Evolutionary conservation across 768 basidiomycete species (phyloP).

Genomic region (Boletales sp.): DNA sequence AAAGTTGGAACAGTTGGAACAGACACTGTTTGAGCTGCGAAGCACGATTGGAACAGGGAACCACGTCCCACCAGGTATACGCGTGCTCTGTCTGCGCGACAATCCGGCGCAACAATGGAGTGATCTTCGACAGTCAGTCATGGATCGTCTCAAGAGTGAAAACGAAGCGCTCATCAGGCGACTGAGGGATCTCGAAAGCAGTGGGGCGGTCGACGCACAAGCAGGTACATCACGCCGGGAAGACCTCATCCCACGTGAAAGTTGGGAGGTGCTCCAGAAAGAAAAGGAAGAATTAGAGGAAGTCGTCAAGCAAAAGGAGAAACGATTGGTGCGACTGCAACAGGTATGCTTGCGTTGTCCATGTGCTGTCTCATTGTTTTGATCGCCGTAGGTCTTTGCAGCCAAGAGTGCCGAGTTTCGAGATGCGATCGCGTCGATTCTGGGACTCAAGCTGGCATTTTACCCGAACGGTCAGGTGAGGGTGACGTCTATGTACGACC

Average conservation of each 20-base stretch:
- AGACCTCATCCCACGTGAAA: constrained; percentile 67
- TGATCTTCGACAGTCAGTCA: constrained; percentile 66
- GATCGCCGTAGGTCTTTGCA: constrained; percentile 60
- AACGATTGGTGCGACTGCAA: constrained; percentile 72
- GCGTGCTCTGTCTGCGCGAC: constrained; percentile 64
- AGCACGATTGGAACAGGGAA: constrained; percentile 75
- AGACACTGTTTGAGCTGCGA: constrained; percentile 70
- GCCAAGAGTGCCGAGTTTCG: constrained; percentile 89
- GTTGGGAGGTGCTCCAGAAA: constrained; percentile 66
- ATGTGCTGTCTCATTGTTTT: no score
- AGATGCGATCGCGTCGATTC: constrained; percentile 83
- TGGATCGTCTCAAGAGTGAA: constrained; percentile 77
- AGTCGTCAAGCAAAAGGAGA: constrained; percentile 72
- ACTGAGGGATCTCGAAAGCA: constrained; percentile 57
- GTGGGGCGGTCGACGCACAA: constrained; percentile 23
- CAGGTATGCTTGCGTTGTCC: constrained; percentile 47
- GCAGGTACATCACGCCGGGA: constrained; percentile 13
- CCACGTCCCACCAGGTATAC: constrained; percentile 68
- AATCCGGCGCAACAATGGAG: constrained; percentile 86
- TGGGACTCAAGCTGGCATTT: constrained; percentile 90
- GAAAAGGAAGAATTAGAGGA: constrained; percentile 70
- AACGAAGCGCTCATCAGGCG: constrained; percentile 77
- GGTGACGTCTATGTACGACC: constrained; percentile 88
- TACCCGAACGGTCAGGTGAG: constrained; percentile 88
- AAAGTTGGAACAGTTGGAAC: constrained; percentile 70